Percentiles rank a stretch among this genome's conserved stretches.
Evolutionary conservation across 208 protist genomes (phyloP).

Genomic region (Tritrichomonas foetus): DNA sequence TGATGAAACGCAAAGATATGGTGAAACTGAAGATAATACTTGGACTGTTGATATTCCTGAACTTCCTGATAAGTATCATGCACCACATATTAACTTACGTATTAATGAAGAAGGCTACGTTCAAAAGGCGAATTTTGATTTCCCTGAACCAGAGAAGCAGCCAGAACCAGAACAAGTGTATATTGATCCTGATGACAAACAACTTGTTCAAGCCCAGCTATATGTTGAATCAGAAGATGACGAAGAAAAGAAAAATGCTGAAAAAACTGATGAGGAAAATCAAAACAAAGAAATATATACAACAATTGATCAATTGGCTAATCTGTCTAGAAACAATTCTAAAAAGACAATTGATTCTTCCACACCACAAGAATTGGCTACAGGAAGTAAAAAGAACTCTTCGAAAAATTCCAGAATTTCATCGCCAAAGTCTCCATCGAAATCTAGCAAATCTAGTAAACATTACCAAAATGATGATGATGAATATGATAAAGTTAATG

Average conservation of each 20-base stretch:
- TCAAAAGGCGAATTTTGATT: background rate
- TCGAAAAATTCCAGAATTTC: background rate
- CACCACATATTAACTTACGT: background rate
- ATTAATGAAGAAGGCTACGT: background rate
- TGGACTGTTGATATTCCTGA: background rate
- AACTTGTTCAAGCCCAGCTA: background rate
- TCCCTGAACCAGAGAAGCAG: background rate
- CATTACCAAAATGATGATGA: background rate
- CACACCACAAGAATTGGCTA: background rate
- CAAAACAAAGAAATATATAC: background rate
- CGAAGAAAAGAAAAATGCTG: background rate
- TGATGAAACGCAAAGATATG: background rate
- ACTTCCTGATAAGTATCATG: background rate
- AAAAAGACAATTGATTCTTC: background rate
- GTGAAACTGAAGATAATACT: background rate
- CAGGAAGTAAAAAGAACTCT: background rate
- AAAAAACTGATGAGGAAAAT: background rate
- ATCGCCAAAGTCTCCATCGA: background rate
- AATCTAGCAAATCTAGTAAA: background rate
- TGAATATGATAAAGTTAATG: no score
- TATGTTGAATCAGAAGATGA: background rate
- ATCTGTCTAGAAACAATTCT: background rate
- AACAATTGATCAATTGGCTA: background rate
- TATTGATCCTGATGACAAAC: background rate
- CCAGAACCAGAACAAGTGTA: background rate